Evolutionary conservation across 257 asterid genomes (phyloP).

Genomic region (Thymus mandschuricus): DNA sequence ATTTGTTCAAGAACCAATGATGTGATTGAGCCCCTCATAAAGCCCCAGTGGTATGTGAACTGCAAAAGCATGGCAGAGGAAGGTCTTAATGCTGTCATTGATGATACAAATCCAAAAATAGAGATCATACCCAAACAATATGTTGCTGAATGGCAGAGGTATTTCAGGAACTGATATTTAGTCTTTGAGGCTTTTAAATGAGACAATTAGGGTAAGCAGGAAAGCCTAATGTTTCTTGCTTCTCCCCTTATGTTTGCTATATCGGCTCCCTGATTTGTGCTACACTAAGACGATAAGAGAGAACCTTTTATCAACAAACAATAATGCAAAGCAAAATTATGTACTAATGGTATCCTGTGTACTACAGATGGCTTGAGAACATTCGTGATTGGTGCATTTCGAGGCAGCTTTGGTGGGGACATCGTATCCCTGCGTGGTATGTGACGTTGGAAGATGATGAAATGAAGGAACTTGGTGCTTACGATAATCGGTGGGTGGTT

Average conservation of each 20-base stretch:
- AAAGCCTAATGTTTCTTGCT: conserved; percentile 1
- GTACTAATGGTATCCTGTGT: conserved; percentile 23
- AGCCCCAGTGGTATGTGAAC: conserved; percentile 98
- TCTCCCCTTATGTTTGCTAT: neutral
- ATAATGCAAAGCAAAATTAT: conserved; percentile 6
- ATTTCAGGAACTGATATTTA: conserved; percentile 22
- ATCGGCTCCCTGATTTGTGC: conserved; percentile 4
- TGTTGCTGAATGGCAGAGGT: conserved; percentile 94
- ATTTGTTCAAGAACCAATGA: conserved; percentile 89
- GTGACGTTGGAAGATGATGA: conserved; percentile 71
- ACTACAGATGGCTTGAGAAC: conserved; percentile 94
- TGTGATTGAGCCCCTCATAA: conserved; percentile 91
- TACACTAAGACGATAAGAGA: conserved; percentile 18
- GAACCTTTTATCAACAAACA: neutral
- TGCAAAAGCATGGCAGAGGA: conserved; percentile 80
- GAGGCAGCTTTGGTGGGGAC: conserved; percentile 99
- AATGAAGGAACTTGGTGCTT: conserved; percentile 68
- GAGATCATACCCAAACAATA: conserved; percentile 88
- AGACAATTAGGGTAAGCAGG: conserved; percentile 11
- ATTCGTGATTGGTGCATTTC: conserved; percentile 99
- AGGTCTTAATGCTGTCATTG: conserved; percentile 81
- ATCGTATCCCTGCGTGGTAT: conserved; percentile 94
- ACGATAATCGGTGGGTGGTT: conserved; percentile 80
- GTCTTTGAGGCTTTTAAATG: neutral
- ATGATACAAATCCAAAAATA: conserved; percentile 55